Evolutionary conservation across 139 green algal genomes (phyloP).

Genomic region (Mychonastes homosphaera): DNA sequence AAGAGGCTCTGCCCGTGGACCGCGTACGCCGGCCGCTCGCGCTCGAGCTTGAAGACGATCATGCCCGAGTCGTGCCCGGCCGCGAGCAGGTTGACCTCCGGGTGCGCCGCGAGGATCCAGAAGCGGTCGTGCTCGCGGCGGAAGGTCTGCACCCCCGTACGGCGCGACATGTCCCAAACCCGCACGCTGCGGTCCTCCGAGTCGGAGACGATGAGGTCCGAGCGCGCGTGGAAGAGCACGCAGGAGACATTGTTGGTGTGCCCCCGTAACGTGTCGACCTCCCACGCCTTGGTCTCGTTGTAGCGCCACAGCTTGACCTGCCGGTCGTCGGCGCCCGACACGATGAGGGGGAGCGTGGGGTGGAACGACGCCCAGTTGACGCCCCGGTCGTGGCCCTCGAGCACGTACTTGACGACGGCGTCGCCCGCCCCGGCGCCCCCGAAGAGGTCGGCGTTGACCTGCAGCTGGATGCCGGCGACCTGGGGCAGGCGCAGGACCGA

Average conservation of each 20-base stretch:
- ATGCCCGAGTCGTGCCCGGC: constrained; percentile 97
- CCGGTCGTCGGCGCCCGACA: constrained; percentile 96
- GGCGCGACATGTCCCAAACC: constrained; percentile 99
- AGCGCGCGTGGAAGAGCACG: constrained; percentile 95
- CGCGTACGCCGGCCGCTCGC: constrained; percentile 87
- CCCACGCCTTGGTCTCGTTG: constrained; percentile 99
- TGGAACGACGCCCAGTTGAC: constrained; percentile 99
- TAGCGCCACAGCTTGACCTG: constrained; percentile 99
- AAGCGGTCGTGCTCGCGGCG: constrained; percentile 85
- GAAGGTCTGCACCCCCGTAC: constrained; percentile 95
- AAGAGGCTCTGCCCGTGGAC: constrained; percentile 74
- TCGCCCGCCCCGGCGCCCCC: constrained; percentile 94
- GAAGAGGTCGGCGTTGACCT: constrained; percentile 96
- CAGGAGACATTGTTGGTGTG: constrained; percentile 99
- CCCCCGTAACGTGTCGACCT: constrained; percentile 98
- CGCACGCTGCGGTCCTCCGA: constrained; percentile 96
- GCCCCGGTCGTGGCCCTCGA: constrained; percentile 96
- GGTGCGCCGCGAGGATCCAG: constrained; percentile 95
- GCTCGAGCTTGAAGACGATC: constrained; percentile 99
- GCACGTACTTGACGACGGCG: constrained; percentile 97
- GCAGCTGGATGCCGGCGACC: constrained; percentile 31
- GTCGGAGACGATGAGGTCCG: constrained; percentile 98
- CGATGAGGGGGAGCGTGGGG: constrained; percentile 92
- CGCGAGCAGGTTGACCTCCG: constrained; percentile 96
- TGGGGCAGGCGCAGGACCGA: constrained; percentile 68